Conservation (phyloP, 306 rosid species). For the Gastrolobium bilobum region DNA sequence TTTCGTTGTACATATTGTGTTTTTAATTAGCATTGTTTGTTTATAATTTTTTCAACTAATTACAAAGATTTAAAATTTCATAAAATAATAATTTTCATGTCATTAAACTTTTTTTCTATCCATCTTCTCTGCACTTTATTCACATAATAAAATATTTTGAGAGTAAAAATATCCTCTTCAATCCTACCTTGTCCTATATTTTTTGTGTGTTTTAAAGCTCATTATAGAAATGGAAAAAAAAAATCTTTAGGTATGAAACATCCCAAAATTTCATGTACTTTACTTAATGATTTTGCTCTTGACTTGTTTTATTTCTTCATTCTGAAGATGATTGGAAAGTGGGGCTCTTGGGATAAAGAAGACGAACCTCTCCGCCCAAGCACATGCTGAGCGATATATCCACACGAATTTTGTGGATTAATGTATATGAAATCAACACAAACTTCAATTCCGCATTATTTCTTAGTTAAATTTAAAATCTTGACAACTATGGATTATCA, state of each 20-base stretch:
- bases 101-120: no score
- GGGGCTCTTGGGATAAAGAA: constrained; percentile 45
- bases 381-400: constrained; percentile 48
- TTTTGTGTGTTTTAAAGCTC: no score
- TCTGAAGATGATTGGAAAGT: constrained; percentile 41
- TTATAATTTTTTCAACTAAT: no score
- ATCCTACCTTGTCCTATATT: no score
- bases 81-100: no score
- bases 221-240: not conserved
- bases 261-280: constrained; percentile 25
- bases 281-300: constrained; percentile 30
- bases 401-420: constrained; percentile 41
- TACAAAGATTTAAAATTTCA: no score
- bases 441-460: constrained; percentile 26
- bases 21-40: no score
- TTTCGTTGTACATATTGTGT: no score
- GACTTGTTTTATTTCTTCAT: constrained; percentile 35
- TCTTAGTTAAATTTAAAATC: not conserved
- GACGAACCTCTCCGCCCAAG: constrained; percentile 42
- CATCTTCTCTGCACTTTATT: no score
- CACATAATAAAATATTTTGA: no score
- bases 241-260: not conserved
- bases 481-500: not conserved
- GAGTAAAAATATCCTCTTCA: no score
- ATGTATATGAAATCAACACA: constrained; percentile 17